Evolutionary conservation across 768 basidiomycete species (phyloP).

Genomic region (Russula vinacea): DNA sequence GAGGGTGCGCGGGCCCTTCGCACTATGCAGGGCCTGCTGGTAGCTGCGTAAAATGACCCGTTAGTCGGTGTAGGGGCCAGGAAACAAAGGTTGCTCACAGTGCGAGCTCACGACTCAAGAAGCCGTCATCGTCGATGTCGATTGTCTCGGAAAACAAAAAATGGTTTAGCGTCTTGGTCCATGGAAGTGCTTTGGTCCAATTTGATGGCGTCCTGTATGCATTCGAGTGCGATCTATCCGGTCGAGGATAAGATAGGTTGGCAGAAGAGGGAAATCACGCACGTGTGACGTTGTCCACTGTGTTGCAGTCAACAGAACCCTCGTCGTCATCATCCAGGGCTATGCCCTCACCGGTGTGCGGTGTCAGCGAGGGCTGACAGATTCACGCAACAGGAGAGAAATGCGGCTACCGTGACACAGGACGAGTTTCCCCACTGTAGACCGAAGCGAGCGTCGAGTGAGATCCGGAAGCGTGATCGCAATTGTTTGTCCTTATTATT

Average conservation of each 20-base stretch:
- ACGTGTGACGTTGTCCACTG: too few relatives aligned
- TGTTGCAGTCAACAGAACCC: too few relatives aligned
- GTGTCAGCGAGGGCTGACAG: too few relatives aligned
- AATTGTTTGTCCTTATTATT: too few relatives aligned
- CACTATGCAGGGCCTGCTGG: constrained; percentile 84
- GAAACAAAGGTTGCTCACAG: constrained; percentile 54
- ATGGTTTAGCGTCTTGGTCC: constrained; percentile 79
- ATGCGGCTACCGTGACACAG: too few relatives aligned
- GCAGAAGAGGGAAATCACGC: constrained; percentile 32
- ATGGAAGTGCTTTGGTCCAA: constrained; percentile 70
- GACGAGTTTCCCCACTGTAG: too few relatives aligned
- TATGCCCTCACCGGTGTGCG: too few relatives aligned
- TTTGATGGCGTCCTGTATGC: constrained; percentile 74
- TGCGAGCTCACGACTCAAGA: constrained; percentile 90
- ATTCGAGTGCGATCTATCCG: constrained; percentile 66
- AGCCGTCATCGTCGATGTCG: constrained; percentile 76
- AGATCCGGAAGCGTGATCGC: too few relatives aligned
- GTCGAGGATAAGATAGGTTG: constrained; percentile 6
- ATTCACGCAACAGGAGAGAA: too few relatives aligned
- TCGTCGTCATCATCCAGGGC: too few relatives aligned
- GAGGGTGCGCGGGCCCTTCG: constrained; percentile 69
- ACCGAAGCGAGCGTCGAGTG: too few relatives aligned
- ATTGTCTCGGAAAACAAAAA: constrained; percentile 69
- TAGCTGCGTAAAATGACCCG: too few relatives aligned
- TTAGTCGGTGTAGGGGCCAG: not conserved